phyloP scores from a whole-genome alignment of 1,284 basidiomycete genomes.

The Porogramme epimiltina region DNA sequence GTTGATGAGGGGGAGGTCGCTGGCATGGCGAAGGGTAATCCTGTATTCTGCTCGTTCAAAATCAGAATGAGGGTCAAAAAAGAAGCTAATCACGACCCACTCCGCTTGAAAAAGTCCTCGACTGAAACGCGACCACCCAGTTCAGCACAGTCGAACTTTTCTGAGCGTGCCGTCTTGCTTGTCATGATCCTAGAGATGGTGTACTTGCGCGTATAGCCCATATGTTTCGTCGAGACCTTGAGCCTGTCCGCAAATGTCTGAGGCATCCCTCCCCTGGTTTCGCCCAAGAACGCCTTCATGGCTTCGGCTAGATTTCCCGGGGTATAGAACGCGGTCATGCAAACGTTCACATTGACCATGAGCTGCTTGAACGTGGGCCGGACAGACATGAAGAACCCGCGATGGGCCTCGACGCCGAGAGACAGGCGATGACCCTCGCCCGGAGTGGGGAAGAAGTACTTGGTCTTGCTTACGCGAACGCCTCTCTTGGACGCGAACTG shows the following conservation, averaged over 20 bases:
- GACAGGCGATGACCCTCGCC: slow-evolving; percentile 36
- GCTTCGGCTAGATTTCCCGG: slow-evolving; percentile 63
- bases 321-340: slow-evolving; percentile 71
- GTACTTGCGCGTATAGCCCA: slow-evolving; percentile 54
- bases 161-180: slow-evolving; percentile 43
- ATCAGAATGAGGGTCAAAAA: not conserved
- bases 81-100: slow-evolving; percentile 38
- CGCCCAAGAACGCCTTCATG: slow-evolving; percentile 46
- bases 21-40: slow-evolving; percentile 47
- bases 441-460: slow-evolving; percentile 57
- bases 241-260: slow-evolving; percentile 51
- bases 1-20: slow-evolving; percentile 63
- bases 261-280: slow-evolving; percentile 49
- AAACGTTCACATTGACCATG: slow-evolving; percentile 75
- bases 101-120: slow-evolving; percentile 59
- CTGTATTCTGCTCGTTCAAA: slow-evolving; percentile 50
- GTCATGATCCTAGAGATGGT: slow-evolving; percentile 47
- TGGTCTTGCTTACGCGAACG: slow-evolving; percentile 59
- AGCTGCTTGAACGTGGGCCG: slow-evolving; percentile 65
- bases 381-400: slow-evolving; percentile 70
- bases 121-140: slow-evolving; percentile 53
- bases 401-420: slow-evolving; percentile 55
- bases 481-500: slow-evolving; percentile 55
- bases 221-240: slow-evolving; percentile 57
- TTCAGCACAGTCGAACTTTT: slow-evolving; percentile 55